These are phyloP conservation scores for Aurinia saxatilis DNA, from an alignment of 345 rosid genomes.

Conservation along the genomic window DNA sequence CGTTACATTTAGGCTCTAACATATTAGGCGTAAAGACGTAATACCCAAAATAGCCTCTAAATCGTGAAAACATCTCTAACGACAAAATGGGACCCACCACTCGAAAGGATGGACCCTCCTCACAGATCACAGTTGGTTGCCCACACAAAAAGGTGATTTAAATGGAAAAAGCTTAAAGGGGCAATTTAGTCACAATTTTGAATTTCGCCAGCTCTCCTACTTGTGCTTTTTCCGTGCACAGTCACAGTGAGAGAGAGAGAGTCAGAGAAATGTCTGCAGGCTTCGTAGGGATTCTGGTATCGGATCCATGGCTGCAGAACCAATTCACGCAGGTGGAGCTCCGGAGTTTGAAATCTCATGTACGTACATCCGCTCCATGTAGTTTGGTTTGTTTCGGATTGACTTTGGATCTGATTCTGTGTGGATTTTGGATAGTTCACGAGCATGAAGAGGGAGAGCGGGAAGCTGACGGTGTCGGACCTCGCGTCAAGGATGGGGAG, in stretches of 20 bases:
- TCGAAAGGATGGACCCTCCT: background rate
- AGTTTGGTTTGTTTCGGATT: background rate
- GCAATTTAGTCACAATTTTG: conserved; percentile 38
- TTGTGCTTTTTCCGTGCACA: too few relatives aligned
- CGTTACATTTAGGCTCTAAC: too few relatives aligned
- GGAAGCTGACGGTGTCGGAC: conserved; percentile 74
- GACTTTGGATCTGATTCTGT: background rate
- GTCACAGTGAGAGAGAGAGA: background rate
- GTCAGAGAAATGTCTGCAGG: conserved; percentile 20
- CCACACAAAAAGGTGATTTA: conserved; percentile 11
- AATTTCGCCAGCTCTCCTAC: too few relatives aligned
- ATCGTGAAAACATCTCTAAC: background rate
- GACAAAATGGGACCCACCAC: conserved; percentile 20
- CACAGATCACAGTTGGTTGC: conserved; percentile 32
- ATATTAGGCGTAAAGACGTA: too few relatives aligned
- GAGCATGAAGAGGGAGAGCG: conserved; percentile 90
- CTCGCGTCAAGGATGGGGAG: conserved; percentile 83
- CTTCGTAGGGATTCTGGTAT: conserved; percentile 85
- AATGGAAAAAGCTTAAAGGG: conserved; percentile 27
- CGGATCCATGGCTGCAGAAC: conserved; percentile 96
- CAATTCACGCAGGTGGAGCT: conserved; percentile 99
- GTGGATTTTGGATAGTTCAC: conserved; percentile 45
- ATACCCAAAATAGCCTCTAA: too few relatives aligned
- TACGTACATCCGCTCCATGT: too few relatives aligned
- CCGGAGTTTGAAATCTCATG: conserved; percentile 89